Conservation (phyloP, 2,329 filamentous ascomycete species). For the Colletotrichum phormii region DNA sequence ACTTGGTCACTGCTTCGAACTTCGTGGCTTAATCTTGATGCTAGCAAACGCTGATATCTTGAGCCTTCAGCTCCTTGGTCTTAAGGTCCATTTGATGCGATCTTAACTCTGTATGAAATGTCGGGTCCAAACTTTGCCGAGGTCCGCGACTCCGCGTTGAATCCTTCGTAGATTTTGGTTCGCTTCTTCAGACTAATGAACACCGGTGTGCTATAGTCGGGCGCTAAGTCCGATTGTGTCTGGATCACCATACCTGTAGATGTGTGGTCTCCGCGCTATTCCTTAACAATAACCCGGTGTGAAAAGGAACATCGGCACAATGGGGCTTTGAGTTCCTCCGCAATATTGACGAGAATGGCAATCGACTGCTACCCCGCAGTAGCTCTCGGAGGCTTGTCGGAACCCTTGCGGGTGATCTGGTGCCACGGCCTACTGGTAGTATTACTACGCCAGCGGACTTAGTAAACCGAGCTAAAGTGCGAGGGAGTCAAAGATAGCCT, state of each 20-base stretch:
- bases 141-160: not conserved
- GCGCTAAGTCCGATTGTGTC: not conserved
- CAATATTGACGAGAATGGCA: not conserved
- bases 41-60: not conserved
- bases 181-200: not conserved
- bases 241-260: too few relatives aligned
- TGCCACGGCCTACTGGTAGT: not conserved
- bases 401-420: not conserved
- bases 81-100: not conserved
- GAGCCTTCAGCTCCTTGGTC: not conserved
- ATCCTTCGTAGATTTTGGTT: not conserved
- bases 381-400: not conserved
- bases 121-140: not conserved
- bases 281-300: not conserved
- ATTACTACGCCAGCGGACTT: not conserved
- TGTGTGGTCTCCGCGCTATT: not conserved
- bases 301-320: not conserved
- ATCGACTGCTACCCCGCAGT: not conserved
- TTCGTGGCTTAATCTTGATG: not conserved
- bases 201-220: not conserved
- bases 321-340: not conserved
- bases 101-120: not conserved
- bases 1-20: not conserved
- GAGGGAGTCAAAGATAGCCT: not conserved
- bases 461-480: not conserved